phyloP scores from a whole-genome alignment of 257 asterid species.

The Vinca minor region DNA sequence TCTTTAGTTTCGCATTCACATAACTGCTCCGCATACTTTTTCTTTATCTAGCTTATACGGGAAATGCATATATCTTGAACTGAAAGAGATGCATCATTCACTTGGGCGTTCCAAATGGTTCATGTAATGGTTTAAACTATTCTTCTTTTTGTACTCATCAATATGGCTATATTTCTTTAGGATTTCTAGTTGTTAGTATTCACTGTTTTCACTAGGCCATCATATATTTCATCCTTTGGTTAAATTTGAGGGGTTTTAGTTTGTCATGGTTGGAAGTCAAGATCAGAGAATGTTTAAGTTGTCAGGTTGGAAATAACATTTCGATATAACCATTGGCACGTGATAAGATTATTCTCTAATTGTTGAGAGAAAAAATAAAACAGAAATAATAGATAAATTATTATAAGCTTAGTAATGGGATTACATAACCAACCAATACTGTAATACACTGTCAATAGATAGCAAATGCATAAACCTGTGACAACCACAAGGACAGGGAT shows the following conservation, averaged over 20 bases:
- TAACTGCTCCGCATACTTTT: not conserved
- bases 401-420: not conserved
- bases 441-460: not conserved
- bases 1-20: not conserved
- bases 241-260: no score
- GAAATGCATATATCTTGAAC: no score
- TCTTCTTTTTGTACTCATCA: not conserved
- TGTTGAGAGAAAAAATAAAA: no score
- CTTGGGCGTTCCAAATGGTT: not conserved
- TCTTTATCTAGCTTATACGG: not conserved
- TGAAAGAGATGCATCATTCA: not conserved
- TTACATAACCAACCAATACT: not conserved
- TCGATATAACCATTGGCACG: not conserved
- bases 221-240: no score
- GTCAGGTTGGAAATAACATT: not conserved
- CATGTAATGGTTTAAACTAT: not conserved
- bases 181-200: not conserved
- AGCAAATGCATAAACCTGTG: not conserved
- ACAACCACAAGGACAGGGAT: not conserved
- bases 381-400: not conserved
- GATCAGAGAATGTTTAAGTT: not conserved
- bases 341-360: no score
- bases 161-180: not conserved
- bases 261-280: no score
- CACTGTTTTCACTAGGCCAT: not conserved